phyloP scores from a whole-genome alignment of 352 stramenopile species.

The Peronosclerospora sorghi region DNA sequence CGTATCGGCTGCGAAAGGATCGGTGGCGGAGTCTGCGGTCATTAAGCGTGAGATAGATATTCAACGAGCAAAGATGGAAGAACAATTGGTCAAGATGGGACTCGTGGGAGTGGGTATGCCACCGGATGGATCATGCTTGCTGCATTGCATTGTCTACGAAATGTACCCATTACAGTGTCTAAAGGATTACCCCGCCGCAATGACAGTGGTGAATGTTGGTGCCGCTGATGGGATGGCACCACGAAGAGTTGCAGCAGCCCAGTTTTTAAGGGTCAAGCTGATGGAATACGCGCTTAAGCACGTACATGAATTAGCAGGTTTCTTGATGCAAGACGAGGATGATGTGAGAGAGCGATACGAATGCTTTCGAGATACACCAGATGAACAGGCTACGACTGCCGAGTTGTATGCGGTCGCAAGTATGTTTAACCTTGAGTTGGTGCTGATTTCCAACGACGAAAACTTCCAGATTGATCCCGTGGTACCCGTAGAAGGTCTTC shows the following conservation, averaged over 20 bases:
- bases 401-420: too few relatives aligned
- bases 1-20: conserved; percentile 25
- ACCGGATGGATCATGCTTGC: conserved; percentile 65
- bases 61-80: conserved; percentile 71
- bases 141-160: conserved; percentile 80
- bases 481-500: conserved; percentile 47
- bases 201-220: conserved; percentile 75
- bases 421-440: too few relatives aligned
- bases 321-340: too few relatives aligned
- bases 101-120: conserved; percentile 73
- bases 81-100: conserved; percentile 43
- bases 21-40: conserved; percentile 53
- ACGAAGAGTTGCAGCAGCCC: conserved; percentile 48
- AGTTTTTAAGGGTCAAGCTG: conserved; percentile 49
- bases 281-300: conserved; percentile 72
- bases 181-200: conserved; percentile 50
- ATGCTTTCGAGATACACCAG: conserved; percentile 50
- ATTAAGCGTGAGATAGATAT: conserved; percentile 63
- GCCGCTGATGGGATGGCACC: conserved; percentile 68
- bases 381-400: conserved; percentile 70
- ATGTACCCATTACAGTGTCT: conserved; percentile 77
- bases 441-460: conserved; percentile 74
- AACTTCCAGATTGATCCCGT: conserved; percentile 78
- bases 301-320: conserved; percentile 37
- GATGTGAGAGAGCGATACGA: conserved; percentile 60